Conservation (phyloP, 768 basidiomycete genomes). For the Cantharellus cinnabarinus region DNA sequence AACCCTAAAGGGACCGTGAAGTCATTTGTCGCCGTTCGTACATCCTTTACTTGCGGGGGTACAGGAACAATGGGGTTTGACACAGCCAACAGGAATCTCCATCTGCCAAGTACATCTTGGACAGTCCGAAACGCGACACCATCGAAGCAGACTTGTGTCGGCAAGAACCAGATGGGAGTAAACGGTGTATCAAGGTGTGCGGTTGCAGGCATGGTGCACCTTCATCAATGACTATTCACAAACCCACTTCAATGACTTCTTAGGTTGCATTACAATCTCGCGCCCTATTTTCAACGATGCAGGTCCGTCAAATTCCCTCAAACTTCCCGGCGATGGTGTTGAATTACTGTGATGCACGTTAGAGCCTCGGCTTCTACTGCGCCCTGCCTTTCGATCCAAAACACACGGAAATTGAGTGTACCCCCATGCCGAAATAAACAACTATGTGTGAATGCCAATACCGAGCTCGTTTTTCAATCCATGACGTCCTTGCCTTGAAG, state of each 20-base stretch:
- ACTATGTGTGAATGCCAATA: background rate
- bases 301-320: background rate
- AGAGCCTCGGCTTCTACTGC: background rate
- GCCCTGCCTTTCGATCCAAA: background rate
- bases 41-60: background rate
- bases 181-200: background rate
- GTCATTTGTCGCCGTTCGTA: background rate
- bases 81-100: background rate
- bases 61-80: background rate
- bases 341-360: background rate
- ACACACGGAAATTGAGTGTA: background rate
- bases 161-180: background rate
- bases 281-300: conserved; percentile 13
- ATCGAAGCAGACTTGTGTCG: background rate
- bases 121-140: background rate
- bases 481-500: too few species aligned
- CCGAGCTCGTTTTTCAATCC: background rate
- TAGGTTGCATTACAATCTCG: background rate
- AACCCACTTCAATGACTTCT: background rate
- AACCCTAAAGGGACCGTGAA: background rate
- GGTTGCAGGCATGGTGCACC: background rate
- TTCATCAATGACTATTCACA: background rate
- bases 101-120: background rate
- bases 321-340: background rate
- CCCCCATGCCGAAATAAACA: background rate